These are phyloP conservation scores for Hymenoscyphus occultus DNA, from an alignment of 2,329 filamentous ascomycete species.

Conservation along the genomic window DNA sequence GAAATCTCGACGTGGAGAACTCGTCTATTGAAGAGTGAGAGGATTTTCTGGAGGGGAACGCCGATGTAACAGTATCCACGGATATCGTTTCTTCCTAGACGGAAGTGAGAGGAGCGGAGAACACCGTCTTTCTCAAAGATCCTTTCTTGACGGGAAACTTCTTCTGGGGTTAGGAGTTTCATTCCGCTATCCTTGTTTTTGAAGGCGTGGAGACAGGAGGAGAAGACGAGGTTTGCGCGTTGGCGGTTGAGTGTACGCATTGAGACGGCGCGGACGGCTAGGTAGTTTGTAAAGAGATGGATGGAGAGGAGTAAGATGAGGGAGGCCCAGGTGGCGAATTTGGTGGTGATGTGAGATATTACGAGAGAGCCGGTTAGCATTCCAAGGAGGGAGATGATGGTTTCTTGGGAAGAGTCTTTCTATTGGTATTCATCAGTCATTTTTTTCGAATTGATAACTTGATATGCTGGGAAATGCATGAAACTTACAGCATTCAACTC, in stretches of 20 bases:
- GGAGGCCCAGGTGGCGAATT: conserved; percentile 57
- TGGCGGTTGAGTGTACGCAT: conserved; percentile 86
- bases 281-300: conserved; percentile 68
- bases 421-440: conserved; percentile 20
- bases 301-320: conserved; percentile 9
- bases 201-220: conserved; percentile 46
- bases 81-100: conserved; percentile 21
- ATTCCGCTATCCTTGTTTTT: neutral
- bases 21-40: conserved; percentile 20
- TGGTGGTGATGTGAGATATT: conserved; percentile 70
- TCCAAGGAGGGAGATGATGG: conserved; percentile 82
- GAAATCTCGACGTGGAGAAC: conserved; percentile 16
- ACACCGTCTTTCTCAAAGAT: conserved; percentile 33
- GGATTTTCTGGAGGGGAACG: conserved; percentile 39
- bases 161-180: conserved; percentile 56
- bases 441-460: neutral
- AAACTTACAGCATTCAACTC: conserved; percentile 77
- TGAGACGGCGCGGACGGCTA: conserved; percentile 77
- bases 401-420: conserved; percentile 94
- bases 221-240: conserved; percentile 75
- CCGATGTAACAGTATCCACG: conserved; percentile 57
- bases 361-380: conserved; percentile 82
- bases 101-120: conserved; percentile 50
- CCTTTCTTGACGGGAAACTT: conserved; percentile 51
- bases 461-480: neutral